A percentile compares a stretch with the other conserved stretches of the same genome.
Evolutionary conservation across 306 rosid genomes (phyloP).

Genomic region (Aeschynomene evenia): DNA sequence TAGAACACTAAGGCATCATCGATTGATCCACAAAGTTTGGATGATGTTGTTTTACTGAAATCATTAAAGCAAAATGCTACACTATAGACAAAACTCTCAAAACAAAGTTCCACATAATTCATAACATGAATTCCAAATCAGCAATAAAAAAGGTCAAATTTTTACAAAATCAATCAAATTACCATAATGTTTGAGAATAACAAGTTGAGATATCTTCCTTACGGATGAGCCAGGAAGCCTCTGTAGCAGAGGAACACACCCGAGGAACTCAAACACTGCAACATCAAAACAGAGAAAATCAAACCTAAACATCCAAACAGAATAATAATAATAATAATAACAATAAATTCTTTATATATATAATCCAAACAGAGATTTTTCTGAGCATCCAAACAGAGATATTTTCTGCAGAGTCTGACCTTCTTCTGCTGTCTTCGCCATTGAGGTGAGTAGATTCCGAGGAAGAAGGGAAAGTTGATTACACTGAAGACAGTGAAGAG

Average conservation of each 20-base stretch:
- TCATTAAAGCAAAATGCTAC: not conserved
- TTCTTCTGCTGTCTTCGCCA: conserved; percentile 42
- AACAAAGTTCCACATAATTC: not conserved
- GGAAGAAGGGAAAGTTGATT: not conserved
- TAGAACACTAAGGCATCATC: too few relatives aligned
- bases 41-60: too few relatives aligned
- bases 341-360: not conserved
- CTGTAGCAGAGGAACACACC: conserved; percentile 78
- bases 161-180: not conserved
- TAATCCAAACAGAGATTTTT: conserved; percentile 4
- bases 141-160: not conserved
- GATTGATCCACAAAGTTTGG: too few relatives aligned
- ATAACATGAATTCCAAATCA: not conserved
- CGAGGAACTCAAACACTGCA: conserved; percentile 83
- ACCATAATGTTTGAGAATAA: conserved; percentile 63
- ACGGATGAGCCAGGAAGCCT: conserved; percentile 76
- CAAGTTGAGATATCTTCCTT: conserved; percentile 58
- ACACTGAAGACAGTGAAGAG: not conserved
- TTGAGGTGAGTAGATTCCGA: not conserved
- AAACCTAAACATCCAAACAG: not conserved
- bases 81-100: not conserved
- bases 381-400: not conserved
- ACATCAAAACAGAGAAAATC: conserved; percentile 11
- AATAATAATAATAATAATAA: not conserved
- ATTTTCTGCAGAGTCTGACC: conserved; percentile 3